Evolutionary conservation across 208 protist genomes (phyloP), one percentile per base, ranked within the genome.

Genomic region (Leishmania arabica): DNA sequence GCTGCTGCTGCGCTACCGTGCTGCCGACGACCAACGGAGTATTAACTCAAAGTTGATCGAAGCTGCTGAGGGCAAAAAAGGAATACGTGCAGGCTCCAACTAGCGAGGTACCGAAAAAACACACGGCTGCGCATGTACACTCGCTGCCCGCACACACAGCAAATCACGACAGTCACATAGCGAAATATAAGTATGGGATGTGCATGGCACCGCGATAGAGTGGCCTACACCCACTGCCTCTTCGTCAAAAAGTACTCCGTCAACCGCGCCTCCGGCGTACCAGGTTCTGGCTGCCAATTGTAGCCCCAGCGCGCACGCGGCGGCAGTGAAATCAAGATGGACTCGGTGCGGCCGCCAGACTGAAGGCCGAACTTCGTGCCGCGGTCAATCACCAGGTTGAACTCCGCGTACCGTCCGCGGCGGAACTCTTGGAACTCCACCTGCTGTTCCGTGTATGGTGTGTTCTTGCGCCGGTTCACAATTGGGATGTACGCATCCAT

Each of bases 351-450:
- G 53, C 92, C 95, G 49, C 86, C 86, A 24, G 94, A 95, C 79
- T 91, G 78, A 54, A 98, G 91, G 51, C 96, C 96, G 78, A 98
- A 98, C 81, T 96, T 93, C 27, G 96, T 98, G 66, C 89, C 89
- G 37, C 89, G 85, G 76, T 93, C 89, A 56, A 88, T 88, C 42
- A 84, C 86, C 45, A 93, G 78, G 81, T 93, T 97, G 88, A 97
- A 96, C 80, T 96, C 93, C 3, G 94, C 94, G 73, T 97, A 98
- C 70, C 95, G 80, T 19, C 89, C 89, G 53, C 96, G 89, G 66
- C 95, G 89, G 78, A 91, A 87, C n/a, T 94, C 84, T 86, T 98
- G 95, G 70, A 89, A 97, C 65, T 91, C 86, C 49, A 89, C 78
- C 81, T 96, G 77, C 42, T 85, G 78, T 51, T 84, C 89, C 70